A percentile compares a stretch with the other conserved stretches of the same genome.
Conservation (phyloP, 2,329 filamentous ascomycete species). For the Xylariaceae sp. region DNA sequence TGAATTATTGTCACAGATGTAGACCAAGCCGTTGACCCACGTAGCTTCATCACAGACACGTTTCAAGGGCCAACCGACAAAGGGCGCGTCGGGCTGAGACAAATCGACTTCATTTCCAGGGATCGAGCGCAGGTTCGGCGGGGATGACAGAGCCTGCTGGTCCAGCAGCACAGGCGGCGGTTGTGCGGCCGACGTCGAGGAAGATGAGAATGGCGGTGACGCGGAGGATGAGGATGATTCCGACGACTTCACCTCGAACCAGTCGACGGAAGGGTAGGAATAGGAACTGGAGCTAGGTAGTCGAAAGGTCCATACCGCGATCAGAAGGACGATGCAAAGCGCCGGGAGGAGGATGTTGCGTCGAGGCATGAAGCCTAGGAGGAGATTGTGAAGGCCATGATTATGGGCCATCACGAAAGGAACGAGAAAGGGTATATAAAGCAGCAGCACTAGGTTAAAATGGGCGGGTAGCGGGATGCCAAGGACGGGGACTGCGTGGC, state of each 20-base stretch:
- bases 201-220: conserved; percentile 6
- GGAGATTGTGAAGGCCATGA: conserved; percentile 26
- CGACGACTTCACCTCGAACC: conserved; percentile 22
- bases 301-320: conserved; percentile 31
- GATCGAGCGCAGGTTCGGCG: conserved; percentile 10
- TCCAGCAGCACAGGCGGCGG: not conserved
- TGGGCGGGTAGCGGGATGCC: too few species aligned
- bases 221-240: not conserved
- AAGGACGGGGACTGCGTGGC: too few species aligned
- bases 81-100: conserved; percentile 39
- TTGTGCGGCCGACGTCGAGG: not conserved
- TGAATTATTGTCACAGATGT: conserved; percentile 48
- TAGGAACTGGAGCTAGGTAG: conserved; percentile 20
- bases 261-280: conserved; percentile 18
- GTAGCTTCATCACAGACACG: conserved; percentile 42
- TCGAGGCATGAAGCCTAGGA: conserved; percentile 32
- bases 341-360: conserved; percentile 31
- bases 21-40: conserved; percentile 42
- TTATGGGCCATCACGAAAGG: conserved; percentile 24
- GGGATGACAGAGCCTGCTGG: not conserved
- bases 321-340: conserved; percentile 30
- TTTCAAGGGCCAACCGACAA: conserved; percentile 44
- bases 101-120: conserved; percentile 34
- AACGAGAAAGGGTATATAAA: not conserved
- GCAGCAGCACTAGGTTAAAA: conserved; percentile 1